These are phyloP conservation scores for Nymphaea colorata DNA, from an alignment of 164 flowering plant species.

Conservation along the genomic window DNA sequence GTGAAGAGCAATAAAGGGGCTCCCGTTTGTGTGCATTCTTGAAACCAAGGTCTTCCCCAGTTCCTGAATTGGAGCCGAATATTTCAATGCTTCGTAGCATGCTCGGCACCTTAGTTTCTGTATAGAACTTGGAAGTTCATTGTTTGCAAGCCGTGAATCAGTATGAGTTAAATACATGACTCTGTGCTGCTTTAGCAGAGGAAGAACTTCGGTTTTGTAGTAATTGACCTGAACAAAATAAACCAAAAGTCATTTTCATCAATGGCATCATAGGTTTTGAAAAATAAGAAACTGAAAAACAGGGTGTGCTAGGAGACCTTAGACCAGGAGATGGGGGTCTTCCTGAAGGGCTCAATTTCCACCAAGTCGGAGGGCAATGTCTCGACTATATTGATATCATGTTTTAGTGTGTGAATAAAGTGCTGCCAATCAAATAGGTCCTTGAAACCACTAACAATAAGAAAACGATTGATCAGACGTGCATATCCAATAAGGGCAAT, in stretches of 20 bases:
- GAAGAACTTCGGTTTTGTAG: neutral
- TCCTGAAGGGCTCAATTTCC: neutral
- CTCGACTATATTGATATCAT: slow-evolving; percentile 1
- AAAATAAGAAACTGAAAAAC: neutral
- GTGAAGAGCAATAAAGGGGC: slow-evolving; percentile 1
- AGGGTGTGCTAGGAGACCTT: neutral
- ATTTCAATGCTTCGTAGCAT: neutral
- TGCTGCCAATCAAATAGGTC: slow-evolving; percentile 1
- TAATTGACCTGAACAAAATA: neutral
- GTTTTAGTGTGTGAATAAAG: neutral
- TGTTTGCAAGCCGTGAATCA: slow-evolving; percentile 1
- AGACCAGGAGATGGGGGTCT: neutral
- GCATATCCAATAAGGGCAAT: neutral
- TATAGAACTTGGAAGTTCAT: neutral
- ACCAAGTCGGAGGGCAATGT: neutral
- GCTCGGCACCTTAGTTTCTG: slow-evolving; percentile 1
- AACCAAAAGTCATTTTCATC: neutral
- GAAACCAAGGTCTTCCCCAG: slow-evolving; percentile 1
- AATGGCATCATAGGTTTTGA: neutral
- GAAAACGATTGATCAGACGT: neutral
- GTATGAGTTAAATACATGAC: neutral
- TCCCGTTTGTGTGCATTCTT: neutral
- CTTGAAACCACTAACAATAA: slow-evolving; percentile 1
- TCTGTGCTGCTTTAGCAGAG: neutral
- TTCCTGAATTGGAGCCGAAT: neutral